Base-by-base conservation (phyloP, 2,329 filamentous ascomycete genomes). In the Lasiodiplodia citricola region DNA sequence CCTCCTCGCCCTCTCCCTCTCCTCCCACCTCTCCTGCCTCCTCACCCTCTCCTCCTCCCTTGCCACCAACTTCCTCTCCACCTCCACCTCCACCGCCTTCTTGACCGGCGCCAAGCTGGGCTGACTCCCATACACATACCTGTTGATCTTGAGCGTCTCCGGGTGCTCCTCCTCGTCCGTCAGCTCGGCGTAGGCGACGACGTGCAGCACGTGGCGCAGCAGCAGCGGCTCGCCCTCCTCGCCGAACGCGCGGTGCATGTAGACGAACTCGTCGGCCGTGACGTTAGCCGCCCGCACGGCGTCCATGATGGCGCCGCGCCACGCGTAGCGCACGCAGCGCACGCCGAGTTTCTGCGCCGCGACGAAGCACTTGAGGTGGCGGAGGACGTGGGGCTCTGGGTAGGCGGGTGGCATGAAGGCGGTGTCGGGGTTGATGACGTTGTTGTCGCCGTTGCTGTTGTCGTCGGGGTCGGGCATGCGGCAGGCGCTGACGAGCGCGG, bases 401-500 rank as follows among this genome's bases (percentile, higher is more conserved):
- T 21, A 62, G 5, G 23, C 6, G 2, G 57, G 38, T 1, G 28
- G 57, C 58, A 78, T 70, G 51, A 75, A 77, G 69, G 80, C 81
- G 38, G 31, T 10, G 7, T 7, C 31, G 31, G 31, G 31, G 8
- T 35, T 10, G 28, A 28, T 6, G 28, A 1, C n/a, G 25, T 31
- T 31, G 31, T 31, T 4, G 31, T 31, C 8, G 31, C 28, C 28
- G 31, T 35, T 35, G 31, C 8, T 10, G 31, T 35, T 10, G 8
- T 35, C 8, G 31, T 35, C 8, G 31, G 2, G 31, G 31, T 73
- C 68, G 5, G 69, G 67, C 21, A 70, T 76, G 50, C 79, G 77
- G 3, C 77, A 74, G 21, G 76, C 76, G 66, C 80, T 74, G n/a
- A 81, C 73, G 86, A 87, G 55, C 44, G 71, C 10, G 41, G 68